phyloP scores from a whole-genome alignment of 2,329 filamentous ascomycete genomes.

The Massarina eburnea region DNA sequence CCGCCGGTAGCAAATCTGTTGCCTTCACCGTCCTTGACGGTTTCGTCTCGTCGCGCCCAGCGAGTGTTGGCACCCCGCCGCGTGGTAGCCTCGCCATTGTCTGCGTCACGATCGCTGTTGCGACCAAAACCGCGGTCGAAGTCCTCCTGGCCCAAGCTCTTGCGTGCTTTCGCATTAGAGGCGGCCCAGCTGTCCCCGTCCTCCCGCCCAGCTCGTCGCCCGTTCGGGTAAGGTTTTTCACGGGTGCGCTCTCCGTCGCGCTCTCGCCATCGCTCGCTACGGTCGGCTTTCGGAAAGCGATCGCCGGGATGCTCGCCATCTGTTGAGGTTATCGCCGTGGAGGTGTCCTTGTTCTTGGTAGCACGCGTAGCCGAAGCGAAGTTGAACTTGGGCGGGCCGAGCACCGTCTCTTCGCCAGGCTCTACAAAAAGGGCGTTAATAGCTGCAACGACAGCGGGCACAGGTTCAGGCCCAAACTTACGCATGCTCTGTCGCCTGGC shows the following conservation, averaged over 20 bases:
- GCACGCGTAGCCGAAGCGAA: conserved; percentile 75
- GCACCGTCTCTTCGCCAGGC: conserved; percentile 74
- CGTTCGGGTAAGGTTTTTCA: conserved; percentile 42
- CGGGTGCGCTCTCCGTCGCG: conserved; percentile 43
- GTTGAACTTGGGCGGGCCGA: conserved; percentile 79
- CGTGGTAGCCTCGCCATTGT: conserved; percentile 51
- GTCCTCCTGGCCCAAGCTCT: conserved; percentile 72
- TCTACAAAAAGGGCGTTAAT: conserved; percentile 50
- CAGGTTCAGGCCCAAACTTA: conserved; percentile 46
- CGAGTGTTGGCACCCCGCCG: conserved; percentile 65
- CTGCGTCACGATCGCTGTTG: conserved; percentile 46
- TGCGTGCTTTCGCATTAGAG: conserved; percentile 66
- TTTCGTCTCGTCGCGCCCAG: conserved; percentile 69
- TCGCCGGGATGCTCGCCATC: conserved; percentile 44
- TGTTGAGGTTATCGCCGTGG: conserved; percentile 33
- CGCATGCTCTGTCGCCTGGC: conserved; percentile 44
- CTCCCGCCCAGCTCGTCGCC: conserved; percentile 44
- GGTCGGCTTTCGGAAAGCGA: conserved; percentile 31
- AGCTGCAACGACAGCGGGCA: conserved; percentile 38
- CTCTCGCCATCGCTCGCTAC: conserved; percentile 46
- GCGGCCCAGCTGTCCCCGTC: conserved; percentile 72
- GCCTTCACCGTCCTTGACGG: conserved; percentile 50
- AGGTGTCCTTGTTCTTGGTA: conserved; percentile 46
- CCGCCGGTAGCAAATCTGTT: conserved; percentile 34
- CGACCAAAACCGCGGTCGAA: conserved; percentile 68